These are phyloP conservation scores for Komagataella populi DNA, from an alignment of 805 yeast species.

Conservation along the genomic window DNA sequence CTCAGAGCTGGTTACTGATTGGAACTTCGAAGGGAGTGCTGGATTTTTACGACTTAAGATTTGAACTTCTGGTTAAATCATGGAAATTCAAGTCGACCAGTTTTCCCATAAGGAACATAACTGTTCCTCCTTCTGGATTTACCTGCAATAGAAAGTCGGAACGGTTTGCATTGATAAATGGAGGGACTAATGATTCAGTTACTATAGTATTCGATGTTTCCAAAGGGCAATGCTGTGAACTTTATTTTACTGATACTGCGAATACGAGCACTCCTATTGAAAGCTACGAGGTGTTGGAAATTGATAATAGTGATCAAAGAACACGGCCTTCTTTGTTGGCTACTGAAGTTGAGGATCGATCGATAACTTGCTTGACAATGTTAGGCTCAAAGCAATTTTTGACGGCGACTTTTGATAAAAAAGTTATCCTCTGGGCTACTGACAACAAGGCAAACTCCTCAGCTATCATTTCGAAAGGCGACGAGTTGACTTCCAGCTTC, in stretches of 20 bases:
- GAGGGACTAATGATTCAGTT: conserved; percentile 50
- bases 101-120: conserved; percentile 35
- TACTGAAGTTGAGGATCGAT: background rate
- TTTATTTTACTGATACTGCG: conserved; percentile 12
- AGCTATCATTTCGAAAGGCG: conserved; percentile 8
- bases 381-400: conserved; percentile 6
- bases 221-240: conserved; percentile 34
- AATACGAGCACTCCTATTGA: conserved; percentile 10
- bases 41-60: conserved; percentile 73
- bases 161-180: conserved; percentile 41
- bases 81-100: conserved; percentile 36
- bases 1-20: conserved; percentile 46
- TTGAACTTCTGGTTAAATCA: conserved; percentile 41
- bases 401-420: conserved; percentile 5
- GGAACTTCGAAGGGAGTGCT: conserved; percentile 71
- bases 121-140: conserved; percentile 19
- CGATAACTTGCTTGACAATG: conserved; percentile 6
- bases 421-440: conserved; percentile 25
- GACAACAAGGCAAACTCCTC: conserved; percentile 17
- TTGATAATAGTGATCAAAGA: conserved; percentile 10
- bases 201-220: conserved; percentile 70
- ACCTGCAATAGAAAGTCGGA: conserved; percentile 20
- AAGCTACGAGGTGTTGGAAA: conserved; percentile 11
- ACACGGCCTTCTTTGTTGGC: background rate
- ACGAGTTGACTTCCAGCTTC: conserved; percentile 8